Percentiles rank a stretch among this genome's conserved stretches.
Conservation (phyloP, 768 basidiomycete genomes). For the Myochromella boudieri region DNA sequence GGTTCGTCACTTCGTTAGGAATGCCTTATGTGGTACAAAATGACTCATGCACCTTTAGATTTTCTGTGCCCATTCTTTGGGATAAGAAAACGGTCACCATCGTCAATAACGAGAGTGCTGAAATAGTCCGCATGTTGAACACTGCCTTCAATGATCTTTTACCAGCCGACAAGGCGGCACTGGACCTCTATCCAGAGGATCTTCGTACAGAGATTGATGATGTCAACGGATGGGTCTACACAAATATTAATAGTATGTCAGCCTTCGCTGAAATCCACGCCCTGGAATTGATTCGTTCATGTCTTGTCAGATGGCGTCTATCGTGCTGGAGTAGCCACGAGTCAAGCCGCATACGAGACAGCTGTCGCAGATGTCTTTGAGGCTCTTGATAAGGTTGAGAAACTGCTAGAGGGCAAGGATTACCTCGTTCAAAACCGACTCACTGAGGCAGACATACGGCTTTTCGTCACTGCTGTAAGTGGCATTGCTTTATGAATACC, state of each 20-base stretch:
- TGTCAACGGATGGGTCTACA: constrained; percentile 83
- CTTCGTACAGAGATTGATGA: constrained; percentile 77
- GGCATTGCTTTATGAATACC: neutral
- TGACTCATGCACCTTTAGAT: constrained; percentile 34
- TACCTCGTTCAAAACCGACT: constrained; percentile 79
- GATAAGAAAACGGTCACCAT: constrained; percentile 85
- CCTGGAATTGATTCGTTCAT: neutral
- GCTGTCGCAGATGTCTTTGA: constrained; percentile 74
- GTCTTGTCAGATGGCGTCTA: constrained; percentile 72
- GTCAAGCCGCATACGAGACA: constrained; percentile 74
- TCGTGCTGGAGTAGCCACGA: constrained; percentile 80
- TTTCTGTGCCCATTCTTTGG: constrained; percentile 89
- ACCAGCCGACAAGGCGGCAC: constrained; percentile 56
- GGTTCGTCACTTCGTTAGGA: constrained; percentile 34
- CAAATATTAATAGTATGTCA: constrained; percentile 75
- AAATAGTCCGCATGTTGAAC: constrained; percentile 95
- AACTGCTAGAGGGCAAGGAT: constrained; percentile 73
- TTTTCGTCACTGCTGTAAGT: constrained; percentile 86
- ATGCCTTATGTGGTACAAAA: too few relatives aligned
- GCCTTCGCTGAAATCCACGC: neutral
- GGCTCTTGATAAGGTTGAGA: constrained; percentile 79
- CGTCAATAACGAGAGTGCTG: constrained; percentile 93
- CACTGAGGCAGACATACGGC: constrained; percentile 81
- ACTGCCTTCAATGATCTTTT: constrained; percentile 75
- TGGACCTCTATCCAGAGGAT: constrained; percentile 78